phyloP scores from a whole-genome alignment of 257 asterid genomes.

The Capsicum rhomboideum region DNA sequence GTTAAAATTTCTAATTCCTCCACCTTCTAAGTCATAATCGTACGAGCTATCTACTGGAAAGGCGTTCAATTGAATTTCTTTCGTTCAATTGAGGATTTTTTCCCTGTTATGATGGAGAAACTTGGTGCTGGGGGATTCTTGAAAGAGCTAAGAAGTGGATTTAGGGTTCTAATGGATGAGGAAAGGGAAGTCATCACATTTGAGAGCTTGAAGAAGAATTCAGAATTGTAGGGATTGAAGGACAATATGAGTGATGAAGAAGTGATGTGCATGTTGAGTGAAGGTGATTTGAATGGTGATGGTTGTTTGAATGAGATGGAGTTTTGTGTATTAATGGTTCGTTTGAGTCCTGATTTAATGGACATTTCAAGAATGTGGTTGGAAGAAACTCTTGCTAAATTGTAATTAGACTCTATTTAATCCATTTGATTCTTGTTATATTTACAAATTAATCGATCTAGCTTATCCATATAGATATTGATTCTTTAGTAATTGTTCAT shows the following conservation, averaged over 20 bases:
- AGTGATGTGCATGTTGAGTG: conserved; percentile 39
- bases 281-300: conserved; percentile 72
- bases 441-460: background rate
- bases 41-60: background rate
- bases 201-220: conserved; percentile 57
- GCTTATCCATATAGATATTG: background rate
- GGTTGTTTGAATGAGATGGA: conserved; percentile 53
- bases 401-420: background rate
- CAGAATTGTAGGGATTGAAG: conserved; percentile 29
- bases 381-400: conserved; percentile 6
- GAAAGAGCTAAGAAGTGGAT: conserved; percentile 61
- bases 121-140: conserved; percentile 59
- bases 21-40: background rate
- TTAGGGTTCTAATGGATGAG: conserved; percentile 40
- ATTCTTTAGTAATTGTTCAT: background rate
- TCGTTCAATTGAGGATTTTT: conserved; percentile 34
- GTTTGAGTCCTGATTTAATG: conserved; percentile 68
- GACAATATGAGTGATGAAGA: conserved; percentile 38
- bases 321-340: conserved; percentile 68
- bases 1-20: background rate
- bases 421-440: background rate
- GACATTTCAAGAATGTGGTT: conserved; percentile 22
- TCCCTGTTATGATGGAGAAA: conserved; percentile 72
- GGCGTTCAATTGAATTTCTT: background rate
- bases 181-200: conserved; percentile 50